Conservation (phyloP, 495 filamentous ascomycete species). For the Aspergillus conjunctus region DNA sequence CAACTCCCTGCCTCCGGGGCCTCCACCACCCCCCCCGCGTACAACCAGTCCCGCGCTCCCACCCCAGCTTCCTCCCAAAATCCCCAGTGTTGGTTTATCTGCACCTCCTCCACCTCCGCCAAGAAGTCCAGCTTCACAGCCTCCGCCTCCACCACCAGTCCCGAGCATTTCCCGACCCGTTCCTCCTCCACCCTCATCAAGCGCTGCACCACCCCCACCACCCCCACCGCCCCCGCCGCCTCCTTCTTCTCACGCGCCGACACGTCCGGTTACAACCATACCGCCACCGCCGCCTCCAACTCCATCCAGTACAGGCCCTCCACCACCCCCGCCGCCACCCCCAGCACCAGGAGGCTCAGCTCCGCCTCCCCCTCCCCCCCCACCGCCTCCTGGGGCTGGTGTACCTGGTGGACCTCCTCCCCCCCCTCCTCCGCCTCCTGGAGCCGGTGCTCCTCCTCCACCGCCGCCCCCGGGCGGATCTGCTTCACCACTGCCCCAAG, state of each 20-base stretch:
- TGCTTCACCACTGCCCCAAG: constrained; percentile 57
- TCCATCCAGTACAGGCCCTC: constrained; percentile 10
- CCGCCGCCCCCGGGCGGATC: constrained; percentile 67
- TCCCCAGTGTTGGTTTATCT: constrained; percentile 45
- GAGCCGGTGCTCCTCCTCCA: constrained; percentile 62
- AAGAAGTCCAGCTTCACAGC: constrained; percentile 47
- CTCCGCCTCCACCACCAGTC: constrained; percentile 53
- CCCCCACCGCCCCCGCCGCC: constrained; percentile 39
- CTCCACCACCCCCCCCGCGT: constrained; percentile 71
- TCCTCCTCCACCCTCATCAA: constrained; percentile 37
- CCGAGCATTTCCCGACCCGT: constrained; percentile 35
- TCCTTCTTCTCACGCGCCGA: constrained; percentile 26
- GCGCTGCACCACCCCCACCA: constrained; percentile 28
- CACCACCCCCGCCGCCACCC: constrained; percentile 44
- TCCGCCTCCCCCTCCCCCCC: constrained; percentile 40
- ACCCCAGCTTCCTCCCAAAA: constrained; percentile 74
- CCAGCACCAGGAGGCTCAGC: constrained; percentile 59
- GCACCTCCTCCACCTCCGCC: constrained; percentile 63
- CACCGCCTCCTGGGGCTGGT: constrained; percentile 16
- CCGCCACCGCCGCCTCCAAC: constrained; percentile 39
- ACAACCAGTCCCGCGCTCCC: constrained; percentile 54
- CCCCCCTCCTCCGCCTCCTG: constrained; percentile 52
- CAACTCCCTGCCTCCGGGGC: constrained; percentile 52
- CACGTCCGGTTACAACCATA: constrained; percentile 35
- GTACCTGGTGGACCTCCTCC: constrained; percentile 31